Conservation (phyloP, 2,329 filamentous ascomycete species). For the Cryphonectria parasitica region DNA sequence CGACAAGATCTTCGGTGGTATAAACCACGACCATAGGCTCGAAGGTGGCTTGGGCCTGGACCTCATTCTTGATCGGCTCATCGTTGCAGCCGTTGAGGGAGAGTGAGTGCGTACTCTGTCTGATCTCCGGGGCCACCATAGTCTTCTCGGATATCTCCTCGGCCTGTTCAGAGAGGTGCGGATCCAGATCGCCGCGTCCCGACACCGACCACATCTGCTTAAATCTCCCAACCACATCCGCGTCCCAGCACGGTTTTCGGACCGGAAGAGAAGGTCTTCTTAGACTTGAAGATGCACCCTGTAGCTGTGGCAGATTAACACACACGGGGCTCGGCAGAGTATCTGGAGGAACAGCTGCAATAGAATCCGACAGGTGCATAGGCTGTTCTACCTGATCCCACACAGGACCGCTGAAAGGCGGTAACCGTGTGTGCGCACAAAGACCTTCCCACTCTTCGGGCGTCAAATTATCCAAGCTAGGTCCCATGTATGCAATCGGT, state of each 20-base stretch:
- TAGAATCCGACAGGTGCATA: background rate
- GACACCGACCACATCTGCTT: background rate
- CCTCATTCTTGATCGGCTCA: background rate
- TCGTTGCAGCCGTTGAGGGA: too few species aligned
- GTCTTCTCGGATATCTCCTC: background rate
- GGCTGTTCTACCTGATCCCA: background rate
- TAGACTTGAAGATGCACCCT: background rate
- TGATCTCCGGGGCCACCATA: background rate
- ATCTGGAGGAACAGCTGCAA: background rate
- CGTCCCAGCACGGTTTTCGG: background rate
- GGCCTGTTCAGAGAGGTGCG: background rate
- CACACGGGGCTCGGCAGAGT: background rate
- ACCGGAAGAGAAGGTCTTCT: background rate
- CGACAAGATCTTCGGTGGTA: background rate
- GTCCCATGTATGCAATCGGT: conserved; percentile 16
- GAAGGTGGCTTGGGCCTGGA: background rate
- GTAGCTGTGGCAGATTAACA: background rate
- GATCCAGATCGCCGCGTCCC: background rate
- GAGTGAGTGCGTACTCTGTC: background rate
- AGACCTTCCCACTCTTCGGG: background rate
- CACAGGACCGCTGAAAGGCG: background rate
- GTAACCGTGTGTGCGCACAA: background rate
- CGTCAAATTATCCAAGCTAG: background rate
- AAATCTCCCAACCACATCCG: background rate
- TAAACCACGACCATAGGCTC: background rate